These are phyloP conservation scores for Aureobasidium musti DNA, from an alignment of 2,329 filamentous ascomycete genomes.

Conservation along the genomic window DNA sequence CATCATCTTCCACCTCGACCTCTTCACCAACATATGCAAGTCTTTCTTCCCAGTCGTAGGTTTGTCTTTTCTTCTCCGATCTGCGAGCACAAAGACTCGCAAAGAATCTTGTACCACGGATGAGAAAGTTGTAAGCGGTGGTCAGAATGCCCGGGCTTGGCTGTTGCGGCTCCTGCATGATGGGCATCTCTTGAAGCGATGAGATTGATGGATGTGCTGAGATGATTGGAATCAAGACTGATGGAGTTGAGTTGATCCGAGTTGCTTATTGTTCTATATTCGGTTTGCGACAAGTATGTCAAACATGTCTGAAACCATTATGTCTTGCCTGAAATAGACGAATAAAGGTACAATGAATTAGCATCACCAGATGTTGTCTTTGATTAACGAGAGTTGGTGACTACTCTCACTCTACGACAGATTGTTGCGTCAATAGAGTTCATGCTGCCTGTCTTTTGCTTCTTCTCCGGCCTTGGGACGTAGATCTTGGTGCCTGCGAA, in stretches of 20 bases:
- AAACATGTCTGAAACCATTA: not conserved
- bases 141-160: not conserved
- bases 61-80: not conserved
- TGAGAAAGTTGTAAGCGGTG: not conserved
- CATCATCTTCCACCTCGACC: not conserved
- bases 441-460: conserved; percentile 17
- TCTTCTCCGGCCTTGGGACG: not conserved
- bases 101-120: not conserved
- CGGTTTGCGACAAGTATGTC: not conserved
- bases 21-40: not conserved
- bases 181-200: not conserved
- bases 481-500: not conserved
- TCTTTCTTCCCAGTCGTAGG: conserved; percentile 7
- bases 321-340: not conserved
- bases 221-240: not conserved
- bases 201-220: not conserved
- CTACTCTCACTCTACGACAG: no score
- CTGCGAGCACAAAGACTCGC: not conserved
- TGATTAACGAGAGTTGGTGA: no score
- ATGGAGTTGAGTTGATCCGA: not conserved
- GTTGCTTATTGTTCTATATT: not conserved
- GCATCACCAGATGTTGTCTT: not conserved
- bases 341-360: not conserved
- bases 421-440: not conserved
- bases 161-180: not conserved